A percentile compares a stretch with the other conserved stretches of the same genome.
Conservation (phyloP, 306 rosid genomes). For the Cyclanthera cordifolia region DNA sequence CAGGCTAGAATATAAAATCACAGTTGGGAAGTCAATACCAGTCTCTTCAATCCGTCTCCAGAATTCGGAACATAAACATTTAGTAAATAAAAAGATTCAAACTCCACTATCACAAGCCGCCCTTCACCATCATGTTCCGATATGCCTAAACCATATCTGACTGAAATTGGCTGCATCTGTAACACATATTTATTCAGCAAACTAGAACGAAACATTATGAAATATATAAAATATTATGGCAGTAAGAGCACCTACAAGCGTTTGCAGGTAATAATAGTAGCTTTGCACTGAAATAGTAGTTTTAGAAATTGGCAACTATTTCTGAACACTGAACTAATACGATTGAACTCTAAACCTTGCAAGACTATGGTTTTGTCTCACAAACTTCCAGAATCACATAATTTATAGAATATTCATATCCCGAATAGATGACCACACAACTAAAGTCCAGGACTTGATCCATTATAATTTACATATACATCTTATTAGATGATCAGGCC, state of each 20-base stretch:
- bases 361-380: not conserved
- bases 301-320: not conserved
- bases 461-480: not conserved
- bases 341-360: not conserved
- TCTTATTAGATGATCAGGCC: not conserved
- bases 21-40: conserved; percentile 39
- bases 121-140: conserved; percentile 87
- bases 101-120: conserved; percentile 72
- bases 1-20: conserved; percentile 13
- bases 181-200: conserved; percentile 13
- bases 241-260: not conserved
- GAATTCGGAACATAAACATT: conserved; percentile 81
- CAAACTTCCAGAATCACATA: not conserved
- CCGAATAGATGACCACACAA: not conserved
- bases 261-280: not conserved
- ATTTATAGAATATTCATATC: not conserved
- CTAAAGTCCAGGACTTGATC: not conserved
- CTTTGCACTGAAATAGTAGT: not conserved
- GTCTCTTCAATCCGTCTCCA: conserved; percentile 92
- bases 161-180: conserved; percentile 80
- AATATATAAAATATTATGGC: not conserved
- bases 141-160: conserved; percentile 76
- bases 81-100: conserved; percentile 72
- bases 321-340: not conserved
- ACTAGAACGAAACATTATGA: conserved; percentile 18